A percentile compares a stretch with the other conserved stretches of the same genome.
These are phyloP conservation scores for Fusarium compactum DNA, from an alignment of 2,329 filamentous ascomycete genomes.

Conservation along the genomic window DNA sequence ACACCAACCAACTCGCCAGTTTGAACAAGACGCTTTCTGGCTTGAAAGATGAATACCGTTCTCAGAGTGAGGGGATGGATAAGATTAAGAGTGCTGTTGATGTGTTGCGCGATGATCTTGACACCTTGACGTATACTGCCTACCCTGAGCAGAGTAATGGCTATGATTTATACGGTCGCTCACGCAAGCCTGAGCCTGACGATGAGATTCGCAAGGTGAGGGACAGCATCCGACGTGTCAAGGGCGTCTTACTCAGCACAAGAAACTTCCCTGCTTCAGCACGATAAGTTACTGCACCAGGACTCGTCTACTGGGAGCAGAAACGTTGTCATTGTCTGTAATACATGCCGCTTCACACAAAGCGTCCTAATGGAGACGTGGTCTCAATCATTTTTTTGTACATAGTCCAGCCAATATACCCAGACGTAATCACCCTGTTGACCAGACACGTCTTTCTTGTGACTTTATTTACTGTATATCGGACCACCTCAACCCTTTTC, in stretches of 20 bases:
- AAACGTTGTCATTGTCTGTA: not conserved
- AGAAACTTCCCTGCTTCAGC: conserved; percentile 74
- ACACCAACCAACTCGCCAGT: conserved; percentile 57
- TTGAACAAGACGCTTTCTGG: conserved; percentile 59
- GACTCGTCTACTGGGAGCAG: not conserved
- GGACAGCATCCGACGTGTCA: conserved; percentile 81
- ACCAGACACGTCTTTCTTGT: conserved; percentile 6
- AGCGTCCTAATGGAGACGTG: conserved; percentile 8
- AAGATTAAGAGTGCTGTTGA: conserved; percentile 66
- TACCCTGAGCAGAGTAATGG: conserved; percentile 53
- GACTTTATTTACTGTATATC: not conserved
- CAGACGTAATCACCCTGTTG: conserved; percentile 13
- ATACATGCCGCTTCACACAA: not conserved
- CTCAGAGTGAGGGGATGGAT: conserved; percentile 62
- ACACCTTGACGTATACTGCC: conserved; percentile 65
- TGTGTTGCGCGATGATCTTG: conserved; percentile 74
- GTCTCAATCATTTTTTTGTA: conserved; percentile 9
- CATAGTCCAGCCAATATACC: conserved; percentile 28
- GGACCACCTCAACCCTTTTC: conserved; percentile 23
- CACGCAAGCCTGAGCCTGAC: conserved; percentile 65
- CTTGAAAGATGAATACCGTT: conserved; percentile 58
- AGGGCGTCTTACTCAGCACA: conserved; percentile 80
- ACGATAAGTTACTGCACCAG: conserved; percentile 34
- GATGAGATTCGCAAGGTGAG: conserved; percentile 81
- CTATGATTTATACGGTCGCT: conserved; percentile 58